Evolutionary conservation across 192 early-diverging fungal genomes (phyloP), one percentile per base, ranked within the genome.

Genomic region (Backusella morwellensis): DNA sequence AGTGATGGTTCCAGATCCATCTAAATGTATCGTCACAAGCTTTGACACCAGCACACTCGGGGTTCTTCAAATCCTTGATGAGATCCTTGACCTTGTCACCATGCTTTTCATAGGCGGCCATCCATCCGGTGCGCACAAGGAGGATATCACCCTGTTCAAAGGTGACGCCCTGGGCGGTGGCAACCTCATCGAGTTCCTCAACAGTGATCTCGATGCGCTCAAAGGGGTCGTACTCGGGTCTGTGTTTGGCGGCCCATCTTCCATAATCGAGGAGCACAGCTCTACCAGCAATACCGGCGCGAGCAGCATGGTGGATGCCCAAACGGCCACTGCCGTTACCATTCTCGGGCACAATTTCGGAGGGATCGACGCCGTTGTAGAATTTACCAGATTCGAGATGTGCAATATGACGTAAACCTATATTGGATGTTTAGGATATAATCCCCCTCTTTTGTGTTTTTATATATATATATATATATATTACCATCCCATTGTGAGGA

Each of bases 401-500:
- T 6, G 72, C 73, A 19, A 78, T 6, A 12, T 82, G 81, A 21
- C 68, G 63, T 11, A 82, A 66, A 42, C 47, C 47, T 50, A 50
- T n/a, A 50, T 32, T 32, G 12, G 14, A 44, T 12, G 4, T 44
- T 44, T 40, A 40, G 38, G 42, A 14, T 11, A 44, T 44, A 4
- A 15, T 44, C 15, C 5, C 5, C 42, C 11, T 11, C 14, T 42
- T 42, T 42, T 12, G 0, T 50, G 1, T 50, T 6, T 50, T 19
- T 50, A n/a, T n/a, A n/a, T n/a, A 4, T 0, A 44, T 50, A 1
- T 50, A 6, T 50, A n/a, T n/a, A n/a, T n/a, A 4, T 0, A 44
- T 44, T 44, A 50, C 81, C 81, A 59, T 82, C 81, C 81, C 81
- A 82, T 44, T 82, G 81, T 32, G 77, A 72, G 9, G 81, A 82